Evolutionary conservation across 305 asterid genomes (phyloP), one percentile per base, ranked within the genome.

Genomic region (Plantago rigida): DNA sequence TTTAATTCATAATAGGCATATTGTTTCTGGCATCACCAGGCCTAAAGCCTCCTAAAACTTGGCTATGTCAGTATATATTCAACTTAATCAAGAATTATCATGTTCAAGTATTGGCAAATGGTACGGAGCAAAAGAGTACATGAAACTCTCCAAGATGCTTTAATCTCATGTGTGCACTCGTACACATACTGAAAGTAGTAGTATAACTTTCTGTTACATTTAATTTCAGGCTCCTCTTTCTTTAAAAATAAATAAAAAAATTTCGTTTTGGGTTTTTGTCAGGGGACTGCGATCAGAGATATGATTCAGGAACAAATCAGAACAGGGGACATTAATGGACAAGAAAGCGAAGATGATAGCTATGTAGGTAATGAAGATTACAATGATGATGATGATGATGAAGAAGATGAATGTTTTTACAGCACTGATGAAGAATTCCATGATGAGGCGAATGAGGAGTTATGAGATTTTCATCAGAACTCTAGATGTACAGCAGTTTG

Each of bases 241-340:
- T 52, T 52, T 45, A 13, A 22, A 45, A 10, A 5, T 19, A 22
- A 22, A 22, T 22, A 22, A 22, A 22, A 0, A 22, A 22, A 22
- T 22, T 22, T 22, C 26, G 26, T 22, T 59, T 62, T 51, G 57
- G 31, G 14, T 52, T 47, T 73, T 72, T 52, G 49, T 65, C 67
- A 81, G 87, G 84, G 84, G 10, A 81, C 87, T n/a, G 87, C 74
- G 71, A 81, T 81, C 44, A 74, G 82, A 66, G 84, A 81, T 51
- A 65, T 80, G 47, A 81, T 81, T 67, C 87, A 81, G 68, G 87
- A 78, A 51, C 84, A 75, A 47, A 71, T 81, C 10, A 70, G 66
- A 46, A 69, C 81, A 13, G 72, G 69, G 59, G 74, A 75, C 55
- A 73, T 73, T 34, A 67, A 64, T 50, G 81, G 77, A 49, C 70